Percentiles rank a stretch among this genome's conserved stretches.
These are phyloP conservation scores for Neoboletus brunneissimus DNA, from an alignment of 768 basidiomycete genomes.

Conservation along the genomic window DNA sequence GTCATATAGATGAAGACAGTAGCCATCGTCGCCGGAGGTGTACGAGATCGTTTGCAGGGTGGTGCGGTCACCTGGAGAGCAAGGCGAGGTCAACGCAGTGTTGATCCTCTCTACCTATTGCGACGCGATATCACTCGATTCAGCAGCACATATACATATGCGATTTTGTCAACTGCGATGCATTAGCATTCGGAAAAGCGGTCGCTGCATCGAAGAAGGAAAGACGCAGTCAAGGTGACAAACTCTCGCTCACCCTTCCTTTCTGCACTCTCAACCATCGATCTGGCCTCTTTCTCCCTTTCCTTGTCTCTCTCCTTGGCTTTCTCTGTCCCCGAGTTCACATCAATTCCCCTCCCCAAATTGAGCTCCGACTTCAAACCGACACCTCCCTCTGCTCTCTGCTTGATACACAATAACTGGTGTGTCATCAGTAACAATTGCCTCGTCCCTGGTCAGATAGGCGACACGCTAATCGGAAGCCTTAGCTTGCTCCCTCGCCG, in stretches of 20 bases:
- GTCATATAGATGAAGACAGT: too few species aligned
- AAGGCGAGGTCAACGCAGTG: slow-evolving; percentile 23
- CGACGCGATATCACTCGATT: slow-evolving; percentile 33
- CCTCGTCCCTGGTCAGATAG: slow-evolving; percentile 49
- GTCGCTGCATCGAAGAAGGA: not conserved
- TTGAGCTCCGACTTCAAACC: slow-evolving; percentile 51
- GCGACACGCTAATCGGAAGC: slow-evolving; percentile 45
- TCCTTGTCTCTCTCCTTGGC: too few species aligned
- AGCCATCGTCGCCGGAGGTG: not conserved
- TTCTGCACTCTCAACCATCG: too few species aligned
- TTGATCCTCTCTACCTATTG: slow-evolving; percentile 43
- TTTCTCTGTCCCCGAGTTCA: slow-evolving; percentile 30
- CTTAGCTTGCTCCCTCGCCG: slow-evolving; percentile 58
- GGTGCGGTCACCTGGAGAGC: slow-evolving; percentile 1
- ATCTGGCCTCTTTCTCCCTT: too few species aligned
- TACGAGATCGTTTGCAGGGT: not conserved
- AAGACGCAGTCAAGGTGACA: too few species aligned
- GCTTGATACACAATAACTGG: slow-evolving; percentile 58
- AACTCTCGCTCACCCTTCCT: too few species aligned
- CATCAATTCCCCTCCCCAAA: slow-evolving; percentile 27
- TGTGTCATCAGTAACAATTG: slow-evolving; percentile 56
- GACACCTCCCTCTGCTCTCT: slow-evolving; percentile 34
- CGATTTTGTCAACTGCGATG: slow-evolving; percentile 43
- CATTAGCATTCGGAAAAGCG: not conserved
- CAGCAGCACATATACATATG: slow-evolving; percentile 43